Evolutionary conservation across 805 yeast species (phyloP), one percentile per base, ranked within the genome.

Genomic region (Sugiyamaella marilandica): DNA sequence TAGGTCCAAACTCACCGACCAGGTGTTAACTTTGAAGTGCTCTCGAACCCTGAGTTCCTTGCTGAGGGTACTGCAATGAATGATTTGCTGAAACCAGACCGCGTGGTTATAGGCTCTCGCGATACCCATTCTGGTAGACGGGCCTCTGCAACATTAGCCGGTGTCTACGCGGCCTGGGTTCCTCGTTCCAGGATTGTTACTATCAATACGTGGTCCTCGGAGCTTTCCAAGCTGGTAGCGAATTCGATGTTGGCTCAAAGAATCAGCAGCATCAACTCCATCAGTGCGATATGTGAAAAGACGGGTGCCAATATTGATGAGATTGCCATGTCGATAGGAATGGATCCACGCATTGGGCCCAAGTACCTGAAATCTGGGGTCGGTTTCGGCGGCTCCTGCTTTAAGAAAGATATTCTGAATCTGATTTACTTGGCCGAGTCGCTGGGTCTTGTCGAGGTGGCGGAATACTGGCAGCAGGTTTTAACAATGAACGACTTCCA

Each of bases 281-380:
- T 63, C 29, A 63, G 67, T 16, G 67, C 67, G 29, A 58, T 63
- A 44, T 63, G 67, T 46, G 67, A 63, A 54, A 65, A 64, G 16
- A 63, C 67, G 41, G 67, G 67, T 11, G 67, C 67, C 24, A 61
- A 63, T 36, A 64, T 63, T 29, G 67, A 63, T 37, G 67, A 63
- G 55, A 67, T 63, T 21, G 61, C 67, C 10, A 55, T 60, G 52
- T 67, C 67, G 33, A 58, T 60, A 46, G 67, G 67, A 45, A 58
- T 61, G 13, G 67, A 64, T 47, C 39, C 62, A 32, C 62, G 67
- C 47, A 62, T 64, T 45, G 67, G 66, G 14, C 59, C 65, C 54
- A 62, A 61, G 52, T 64, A 62, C 57, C 52, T 64, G 50, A 64
- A 61, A 55, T 61, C 67, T 33, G 64, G 67, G 33, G 66, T 63